A percentile compares a stretch with the other conserved stretches of the same genome.
These are phyloP conservation scores for Limnanthes douglasii DNA, from an alignment of 345 rosid genomes.

Conservation along the genomic window DNA sequence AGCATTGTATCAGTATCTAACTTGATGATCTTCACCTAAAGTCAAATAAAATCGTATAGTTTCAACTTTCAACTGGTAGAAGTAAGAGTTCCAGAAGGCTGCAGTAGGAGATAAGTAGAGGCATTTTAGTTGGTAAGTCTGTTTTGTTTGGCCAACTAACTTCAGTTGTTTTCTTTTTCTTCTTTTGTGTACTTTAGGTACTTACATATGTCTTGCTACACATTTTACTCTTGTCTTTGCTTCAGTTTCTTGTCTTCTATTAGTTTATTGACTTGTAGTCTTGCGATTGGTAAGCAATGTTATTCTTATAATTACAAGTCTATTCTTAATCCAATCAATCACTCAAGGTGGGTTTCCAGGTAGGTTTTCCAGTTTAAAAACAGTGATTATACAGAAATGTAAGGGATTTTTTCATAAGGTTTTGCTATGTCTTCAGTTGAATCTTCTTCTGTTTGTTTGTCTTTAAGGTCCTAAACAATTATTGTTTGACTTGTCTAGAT, in stretches of 20 bases:
- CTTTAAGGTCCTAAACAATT: too few species aligned
- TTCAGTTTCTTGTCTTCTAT: constrained; percentile 5
- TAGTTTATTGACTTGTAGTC: constrained; percentile 1
- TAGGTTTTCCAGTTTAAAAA: too few species aligned
- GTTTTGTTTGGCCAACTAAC: constrained; percentile 11
- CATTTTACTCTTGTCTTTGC: not conserved
- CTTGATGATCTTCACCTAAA: constrained; percentile 14
- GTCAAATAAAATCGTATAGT: constrained; percentile 22
- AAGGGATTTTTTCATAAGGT: too few species aligned
- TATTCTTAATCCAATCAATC: too few species aligned
- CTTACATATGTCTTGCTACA: not conserved
- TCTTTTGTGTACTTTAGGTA: not conserved
- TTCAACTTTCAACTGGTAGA: constrained; percentile 26
- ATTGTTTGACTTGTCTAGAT: too few species aligned
- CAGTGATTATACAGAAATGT: too few species aligned
- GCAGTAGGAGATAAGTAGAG: constrained; percentile 22
- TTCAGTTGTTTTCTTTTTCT: not conserved
- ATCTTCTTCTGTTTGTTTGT: too few species aligned
- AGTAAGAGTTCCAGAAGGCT: constrained; percentile 33
- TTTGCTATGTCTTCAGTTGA: too few species aligned
- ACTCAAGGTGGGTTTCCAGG: too few species aligned
- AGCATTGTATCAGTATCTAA: constrained; percentile 17
- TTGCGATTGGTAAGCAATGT: not conserved
- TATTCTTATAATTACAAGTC: not conserved
- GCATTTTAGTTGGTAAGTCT: constrained; percentile 35